Percentiles rank a stretch among this genome's conserved stretches.
Evolutionary conservation across 345 rosid genomes (phyloP).

Genomic region (Excoecaria agallocha): DNA sequence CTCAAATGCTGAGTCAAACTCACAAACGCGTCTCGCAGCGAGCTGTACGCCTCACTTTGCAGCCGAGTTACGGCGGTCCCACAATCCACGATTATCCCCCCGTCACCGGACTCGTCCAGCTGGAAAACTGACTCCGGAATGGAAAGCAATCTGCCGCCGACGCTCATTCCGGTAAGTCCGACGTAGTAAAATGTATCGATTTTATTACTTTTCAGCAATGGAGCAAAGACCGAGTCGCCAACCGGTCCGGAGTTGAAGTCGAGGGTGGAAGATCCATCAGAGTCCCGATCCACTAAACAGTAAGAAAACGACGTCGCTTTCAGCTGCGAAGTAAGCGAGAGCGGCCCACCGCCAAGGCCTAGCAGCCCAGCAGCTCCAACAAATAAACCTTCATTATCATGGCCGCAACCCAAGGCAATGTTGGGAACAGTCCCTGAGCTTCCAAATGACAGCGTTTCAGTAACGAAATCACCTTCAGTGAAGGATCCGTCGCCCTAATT

Average conservation of each 20-base stretch:
- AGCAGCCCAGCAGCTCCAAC: slow-evolving; percentile 80
- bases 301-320: slow-evolving; percentile 78
- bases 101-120: slow-evolving; percentile 64
- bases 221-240: slow-evolving; percentile 52
- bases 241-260: slow-evolving; percentile 68
- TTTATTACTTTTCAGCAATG: slow-evolving; percentile 53
- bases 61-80: slow-evolving; percentile 92
- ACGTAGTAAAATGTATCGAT: slow-evolving; percentile 84
- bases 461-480: slow-evolving; percentile 66
- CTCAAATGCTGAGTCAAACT: slow-evolving; percentile 37
- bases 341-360: slow-evolving; percentile 86
- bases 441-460: slow-evolving; percentile 69
- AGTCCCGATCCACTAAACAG: slow-evolving; percentile 87
- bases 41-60: slow-evolving; percentile 68
- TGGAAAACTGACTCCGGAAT: slow-evolving; percentile 57
- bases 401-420: slow-evolving; percentile 69
- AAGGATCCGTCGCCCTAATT: slow-evolving; percentile 92
- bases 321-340: slow-evolving; percentile 73
- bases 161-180: slow-evolving; percentile 75
- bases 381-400: slow-evolving; percentile 80
- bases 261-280: slow-evolving; percentile 55
- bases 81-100: slow-evolving; percentile 83
- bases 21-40: slow-evolving; percentile 74
- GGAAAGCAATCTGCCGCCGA: slow-evolving; percentile 64
- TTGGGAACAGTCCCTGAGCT: slow-evolving; percentile 9